These are phyloP conservation scores for Nannizzia gypsea DNA, from an alignment of 2,329 filamentous ascomycete genomes.

Conservation along the genomic window DNA sequence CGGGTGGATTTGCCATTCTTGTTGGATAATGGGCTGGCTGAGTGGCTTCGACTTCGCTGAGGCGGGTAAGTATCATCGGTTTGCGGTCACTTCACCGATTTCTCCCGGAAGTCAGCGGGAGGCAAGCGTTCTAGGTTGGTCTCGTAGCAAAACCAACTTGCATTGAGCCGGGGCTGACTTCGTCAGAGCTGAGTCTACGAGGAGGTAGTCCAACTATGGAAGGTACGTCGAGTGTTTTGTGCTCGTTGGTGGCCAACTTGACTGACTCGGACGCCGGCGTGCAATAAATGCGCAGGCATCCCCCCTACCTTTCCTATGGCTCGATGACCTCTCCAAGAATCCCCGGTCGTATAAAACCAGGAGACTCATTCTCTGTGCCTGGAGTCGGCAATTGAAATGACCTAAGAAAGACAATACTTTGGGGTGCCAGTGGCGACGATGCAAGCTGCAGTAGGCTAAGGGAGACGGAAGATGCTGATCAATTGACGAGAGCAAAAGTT, in stretches of 20 bases:
- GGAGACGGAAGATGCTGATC: constrained; percentile 6
- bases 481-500: not conserved
- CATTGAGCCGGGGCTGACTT: not conserved
- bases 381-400: not conserved
- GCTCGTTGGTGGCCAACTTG: not conserved
- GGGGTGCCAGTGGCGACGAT: not conserved
- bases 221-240: not conserved
- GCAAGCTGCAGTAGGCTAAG: not conserved
- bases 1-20: not conserved
- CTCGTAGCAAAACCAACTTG: not conserved
- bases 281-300: not conserved
- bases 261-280: not conserved
- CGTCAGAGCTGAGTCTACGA: not conserved
- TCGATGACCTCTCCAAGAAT: not conserved
- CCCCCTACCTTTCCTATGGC: not conserved
- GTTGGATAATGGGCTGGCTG: not conserved
- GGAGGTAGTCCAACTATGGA: not conserved
- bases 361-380: not conserved
- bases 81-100: not conserved
- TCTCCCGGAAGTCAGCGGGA: not conserved
- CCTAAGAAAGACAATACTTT: not conserved
- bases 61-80: not conserved
- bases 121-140: not conserved
- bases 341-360: not conserved
- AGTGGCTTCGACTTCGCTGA: not conserved